Evolutionary conservation across 116 monocot genomes (phyloP), one percentile per base, ranked within the genome.

Genomic region (Posidonia oceanica): DNA sequence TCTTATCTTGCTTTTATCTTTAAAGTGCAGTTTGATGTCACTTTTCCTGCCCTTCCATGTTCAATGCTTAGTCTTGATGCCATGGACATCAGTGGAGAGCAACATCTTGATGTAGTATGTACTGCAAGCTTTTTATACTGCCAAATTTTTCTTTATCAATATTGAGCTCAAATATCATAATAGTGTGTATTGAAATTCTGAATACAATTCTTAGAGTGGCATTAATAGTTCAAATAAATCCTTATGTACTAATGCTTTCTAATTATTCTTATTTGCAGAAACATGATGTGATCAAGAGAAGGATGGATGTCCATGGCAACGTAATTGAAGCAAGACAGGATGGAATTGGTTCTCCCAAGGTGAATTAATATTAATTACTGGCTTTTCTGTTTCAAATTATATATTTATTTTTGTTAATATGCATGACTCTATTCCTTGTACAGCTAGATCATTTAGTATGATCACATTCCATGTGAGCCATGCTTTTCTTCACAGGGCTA

Each of bases 91-190:
- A 95, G 91, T 73, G 94, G 94, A 64, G 80, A 86, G 74, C 82
- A 91, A 80, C 95, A 95, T 72, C 95, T 95, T 70, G 91, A 95
- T 83, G 86, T 91, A 64, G 95, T 95, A 83, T 69, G 86, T 79
- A 72, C 69, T 72, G 56, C 39, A 40, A 63, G 53, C 68, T 20
- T 66, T 20, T 20, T n/a, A 48, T 41, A 39, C 14, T 63, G 8
- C 10, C 16, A 14, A 8, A 21, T n/a, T 54, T 11, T 3, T 69
- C 13, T 76, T 51, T 44, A 48, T 66, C 14, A 56, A 40, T 7
- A 59, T 71, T 59, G 2, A 48, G 48, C 48, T 48, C 48, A 48
- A 48, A 48, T 10, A 10, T 48, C 48, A 10, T 48, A 6, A 10
- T 48, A 10, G 48, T 48, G 48, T 10, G 12, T 4, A 29, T 29